A percentile compares a stretch with the other conserved stretches of the same genome.
Evolutionary conservation across 73 alveolate genomes (phyloP).

Genomic region (Paraurostyla sp.): DNA sequence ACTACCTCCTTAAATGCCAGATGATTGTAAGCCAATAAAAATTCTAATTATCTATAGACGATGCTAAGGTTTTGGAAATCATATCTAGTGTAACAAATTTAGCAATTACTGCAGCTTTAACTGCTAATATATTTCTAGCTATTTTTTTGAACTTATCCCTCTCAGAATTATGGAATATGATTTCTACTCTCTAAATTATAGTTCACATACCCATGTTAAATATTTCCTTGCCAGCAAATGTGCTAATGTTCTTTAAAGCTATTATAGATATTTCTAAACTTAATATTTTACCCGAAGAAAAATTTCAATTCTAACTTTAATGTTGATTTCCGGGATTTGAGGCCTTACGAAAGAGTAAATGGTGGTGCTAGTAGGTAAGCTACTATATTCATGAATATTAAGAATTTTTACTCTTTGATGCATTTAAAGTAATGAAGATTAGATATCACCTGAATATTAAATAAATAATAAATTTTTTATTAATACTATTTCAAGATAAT

Average conservation of each 20-base stretch:
- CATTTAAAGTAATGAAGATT: too few species aligned
- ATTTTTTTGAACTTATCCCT: not conserved
- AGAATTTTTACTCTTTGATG: too few species aligned
- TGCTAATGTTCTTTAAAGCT: not conserved
- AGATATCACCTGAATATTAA: too few species aligned
- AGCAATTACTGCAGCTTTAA: constrained; percentile 19
- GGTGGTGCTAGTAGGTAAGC: too few species aligned
- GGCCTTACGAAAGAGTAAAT: too few species aligned
- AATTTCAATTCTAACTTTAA: too few species aligned
- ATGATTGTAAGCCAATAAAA: not conserved
- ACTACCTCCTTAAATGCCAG: constrained; percentile 11
- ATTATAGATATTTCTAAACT: constrained; percentile 21
- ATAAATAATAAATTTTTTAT: too few species aligned
- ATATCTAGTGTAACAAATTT: not conserved
- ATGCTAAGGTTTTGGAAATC: not conserved
- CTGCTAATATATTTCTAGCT: not conserved
- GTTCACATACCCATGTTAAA: constrained; percentile 6
- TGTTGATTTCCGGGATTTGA: too few species aligned
- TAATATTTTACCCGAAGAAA: constrained; percentile 3
- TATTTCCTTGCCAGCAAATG: constrained; percentile 16
- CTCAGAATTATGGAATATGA: not conserved
- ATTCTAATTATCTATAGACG: not conserved
- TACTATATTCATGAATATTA: too few species aligned
- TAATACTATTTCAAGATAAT: too few species aligned
- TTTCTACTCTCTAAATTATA: not conserved